Evolutionary conservation across 495 filamentous ascomycete species (phyloP), one percentile per base, ranked within the genome.

Genomic region (Xylaria bambusicola): DNA sequence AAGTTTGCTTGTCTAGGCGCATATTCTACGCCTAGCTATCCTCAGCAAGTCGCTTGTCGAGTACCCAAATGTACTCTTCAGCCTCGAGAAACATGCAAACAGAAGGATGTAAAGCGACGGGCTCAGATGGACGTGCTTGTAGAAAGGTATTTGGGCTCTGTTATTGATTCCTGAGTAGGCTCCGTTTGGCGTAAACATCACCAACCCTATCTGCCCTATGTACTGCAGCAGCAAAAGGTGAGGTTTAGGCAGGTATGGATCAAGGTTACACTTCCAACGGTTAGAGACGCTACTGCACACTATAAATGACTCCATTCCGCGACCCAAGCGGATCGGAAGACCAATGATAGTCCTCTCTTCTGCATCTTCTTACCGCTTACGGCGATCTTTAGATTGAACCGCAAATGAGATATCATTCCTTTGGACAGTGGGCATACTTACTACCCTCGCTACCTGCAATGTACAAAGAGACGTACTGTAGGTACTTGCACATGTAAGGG

Each of bases 351-450:
- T 31, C 15, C 38, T 44, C 35, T 17, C 38, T 54, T 18, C 24
- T 13, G 52, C 12, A 17, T 36, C 24, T 33, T 20, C 36, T 33
- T 54, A 42, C 52, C 52, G 52, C 52, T 54, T 54, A 31, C 38
- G 38, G 52, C 52, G 38, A 53, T 41, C 33, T 27, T 23, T 12
- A 53, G 27, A 40, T 41, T 13, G 36, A 21, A 40, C 33, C 0
- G 23, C 9, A 42, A 31, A 33, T 42, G 52, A 54, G 36, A 42
- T 52, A 33, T 41, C 20, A 27, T 41, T 13, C 21, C 21, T 41
- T n/a, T n/a, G n/a, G n/a, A n/a, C n/a, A n/a, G n/a, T n/a, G n/a
- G n/a, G n/a, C n/a, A n/a, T n/a, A n/a, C n/a, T n/a, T n/a, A n/a
- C n/a, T n/a, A n/a, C n/a, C n/a, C n/a, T n/a, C n/a, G n/a, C n/a